A percentile compares a stretch with the other conserved stretches of the same genome.
Conservation (phyloP, 2,329 filamentous ascomycete genomes). For the Claviceps pazoutovae region DNA sequence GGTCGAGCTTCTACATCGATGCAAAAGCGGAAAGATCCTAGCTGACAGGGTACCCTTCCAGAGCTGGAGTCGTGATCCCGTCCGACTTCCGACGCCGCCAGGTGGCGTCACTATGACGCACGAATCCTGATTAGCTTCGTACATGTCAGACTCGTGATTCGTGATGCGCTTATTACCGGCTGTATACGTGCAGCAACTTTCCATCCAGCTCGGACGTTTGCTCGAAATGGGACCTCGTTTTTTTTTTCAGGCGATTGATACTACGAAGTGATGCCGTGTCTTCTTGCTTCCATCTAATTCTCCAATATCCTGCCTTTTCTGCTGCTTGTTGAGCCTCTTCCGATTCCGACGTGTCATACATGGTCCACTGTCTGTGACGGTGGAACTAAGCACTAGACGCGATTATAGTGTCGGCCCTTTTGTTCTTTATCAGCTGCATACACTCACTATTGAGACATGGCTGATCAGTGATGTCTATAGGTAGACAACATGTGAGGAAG, state of each 20-base stretch:
- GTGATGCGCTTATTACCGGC: background rate
- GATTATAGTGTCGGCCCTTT: background rate
- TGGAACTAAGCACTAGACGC: background rate
- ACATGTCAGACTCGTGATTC: background rate
- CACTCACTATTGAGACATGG: background rate
- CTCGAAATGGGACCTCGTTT: background rate
- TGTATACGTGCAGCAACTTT: background rate
- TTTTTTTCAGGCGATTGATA: background rate
- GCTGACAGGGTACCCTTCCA: background rate
- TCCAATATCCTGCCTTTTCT: background rate
- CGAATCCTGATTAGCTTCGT: background rate
- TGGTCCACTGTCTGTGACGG: background rate
- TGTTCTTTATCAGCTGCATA: background rate
- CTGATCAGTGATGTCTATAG: background rate
- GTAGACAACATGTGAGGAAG: background rate
- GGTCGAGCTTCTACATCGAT: no score
- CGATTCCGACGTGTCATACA: background rate
- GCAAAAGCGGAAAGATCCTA: no score
- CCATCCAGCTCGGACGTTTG: background rate
- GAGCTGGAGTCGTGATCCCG: background rate
- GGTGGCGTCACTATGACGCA: background rate
- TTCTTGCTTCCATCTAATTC: background rate
- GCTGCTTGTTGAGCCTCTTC: background rate
- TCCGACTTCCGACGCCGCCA: background rate
- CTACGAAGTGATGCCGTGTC: background rate